Conservation (phyloP, 2,329 filamentous ascomycete genomes). For the Talaromyces albobiverticillius region DNA sequence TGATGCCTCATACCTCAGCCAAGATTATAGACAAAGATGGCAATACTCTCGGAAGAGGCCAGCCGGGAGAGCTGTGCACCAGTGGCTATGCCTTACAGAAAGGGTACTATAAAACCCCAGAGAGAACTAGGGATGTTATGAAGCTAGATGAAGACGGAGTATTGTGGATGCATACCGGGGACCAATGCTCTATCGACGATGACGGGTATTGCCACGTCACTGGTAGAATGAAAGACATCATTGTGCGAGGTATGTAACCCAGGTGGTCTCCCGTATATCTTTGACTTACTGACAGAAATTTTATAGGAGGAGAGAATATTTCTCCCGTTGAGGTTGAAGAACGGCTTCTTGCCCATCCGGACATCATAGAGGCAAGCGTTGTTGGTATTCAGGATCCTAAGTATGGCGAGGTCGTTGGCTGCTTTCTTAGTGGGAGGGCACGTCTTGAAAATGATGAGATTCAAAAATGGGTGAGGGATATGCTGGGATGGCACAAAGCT, state of each 20-base stretch:
- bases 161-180: constrained; percentile 63
- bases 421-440: constrained; percentile 53
- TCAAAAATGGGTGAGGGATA: constrained; percentile 79
- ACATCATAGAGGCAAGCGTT: constrained; percentile 86
- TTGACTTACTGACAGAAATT: background rate
- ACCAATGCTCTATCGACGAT: constrained; percentile 48
- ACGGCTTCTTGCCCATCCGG: constrained; percentile 82
- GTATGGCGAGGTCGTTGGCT: constrained; percentile 82
- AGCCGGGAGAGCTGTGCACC: constrained; percentile 68
- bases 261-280: background rate
- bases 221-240: constrained; percentile 72
- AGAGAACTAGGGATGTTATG: constrained; percentile 61
- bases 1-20: constrained; percentile 72
- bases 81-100: constrained; percentile 66
- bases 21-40: constrained; percentile 72
- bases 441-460: constrained; percentile 49
- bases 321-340: constrained; percentile 88
- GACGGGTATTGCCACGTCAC: constrained; percentile 68
- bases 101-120: constrained; percentile 55
- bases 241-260: constrained; percentile 57
- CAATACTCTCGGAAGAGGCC: constrained; percentile 59
- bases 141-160: constrained; percentile 55
- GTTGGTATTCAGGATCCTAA: constrained; percentile 82
- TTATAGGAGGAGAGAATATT: constrained; percentile 87
- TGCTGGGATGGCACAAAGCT: constrained; percentile 70